Conservation (phyloP, 1,284 basidiomycete species). For the Flammula alnicola region DNA sequence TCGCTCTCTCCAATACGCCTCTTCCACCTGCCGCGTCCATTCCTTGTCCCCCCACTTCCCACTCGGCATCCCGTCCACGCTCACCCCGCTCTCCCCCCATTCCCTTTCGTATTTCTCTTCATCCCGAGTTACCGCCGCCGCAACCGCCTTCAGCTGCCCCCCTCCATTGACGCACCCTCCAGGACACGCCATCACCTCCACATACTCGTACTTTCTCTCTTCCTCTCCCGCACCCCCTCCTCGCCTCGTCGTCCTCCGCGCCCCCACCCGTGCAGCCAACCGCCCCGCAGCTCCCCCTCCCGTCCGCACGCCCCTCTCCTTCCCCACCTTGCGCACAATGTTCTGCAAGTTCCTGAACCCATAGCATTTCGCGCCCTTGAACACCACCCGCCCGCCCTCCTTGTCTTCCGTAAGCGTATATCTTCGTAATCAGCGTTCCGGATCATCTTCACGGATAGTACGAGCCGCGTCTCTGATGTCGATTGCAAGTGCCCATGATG, state of each 20-base stretch:
- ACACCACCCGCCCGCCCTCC: slow-evolving; percentile 63
- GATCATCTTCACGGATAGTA: slow-evolving; percentile 55
- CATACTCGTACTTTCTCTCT: slow-evolving; percentile 85
- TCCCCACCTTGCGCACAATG: slow-evolving; percentile 92
- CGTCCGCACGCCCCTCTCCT: slow-evolving; percentile 78
- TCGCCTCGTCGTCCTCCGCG: slow-evolving; percentile 37
- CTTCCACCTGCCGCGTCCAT: slow-evolving; percentile 81
- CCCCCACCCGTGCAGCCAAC: slow-evolving; percentile 40
- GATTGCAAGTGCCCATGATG: slow-evolving; percentile 60
- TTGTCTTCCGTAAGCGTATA: slow-evolving; percentile 62
- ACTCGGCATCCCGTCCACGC: slow-evolving; percentile 21
- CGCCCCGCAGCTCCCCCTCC: slow-evolving; percentile 69
- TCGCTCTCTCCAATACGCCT: slow-evolving; percentile 61
- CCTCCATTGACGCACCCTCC: slow-evolving; percentile 98
- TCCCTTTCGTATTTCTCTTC: slow-evolving; percentile 65
- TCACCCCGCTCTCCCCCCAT: slow-evolving; percentile 56
- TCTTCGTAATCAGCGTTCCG: slow-evolving; percentile 65
- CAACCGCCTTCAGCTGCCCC: slow-evolving; percentile 79
- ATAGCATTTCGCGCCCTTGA: slow-evolving; percentile 94
- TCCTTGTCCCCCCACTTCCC: slow-evolving; percentile 70
- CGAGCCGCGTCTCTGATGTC: slow-evolving; percentile 48
- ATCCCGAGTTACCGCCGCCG: slow-evolving; percentile 42
- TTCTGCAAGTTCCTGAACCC: slow-evolving; percentile 99
- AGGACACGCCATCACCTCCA: slow-evolving; percentile 99
- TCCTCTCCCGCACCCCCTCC: slow-evolving; percentile 37